Conservation (phyloP, 371 early-diverging fungal species). For the Apophysomyces ossiformis region DNA sequence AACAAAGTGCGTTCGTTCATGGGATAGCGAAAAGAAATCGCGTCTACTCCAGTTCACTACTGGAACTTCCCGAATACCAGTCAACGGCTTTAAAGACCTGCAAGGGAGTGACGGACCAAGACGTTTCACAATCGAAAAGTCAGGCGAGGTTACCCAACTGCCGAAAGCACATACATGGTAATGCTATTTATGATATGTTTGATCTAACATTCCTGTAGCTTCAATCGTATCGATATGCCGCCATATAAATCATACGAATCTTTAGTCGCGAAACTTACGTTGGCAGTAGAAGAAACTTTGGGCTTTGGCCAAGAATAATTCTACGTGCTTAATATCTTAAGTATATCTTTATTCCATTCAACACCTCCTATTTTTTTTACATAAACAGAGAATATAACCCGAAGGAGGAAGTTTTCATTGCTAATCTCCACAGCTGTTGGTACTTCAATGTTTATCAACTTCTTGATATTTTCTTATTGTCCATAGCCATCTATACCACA, state of each 20-base stretch:
- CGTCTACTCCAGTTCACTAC: slow-evolving; percentile 98
- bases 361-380: not conserved
- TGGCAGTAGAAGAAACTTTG: slow-evolving; percentile 94
- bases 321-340: not conserved
- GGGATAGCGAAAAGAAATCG: slow-evolving; percentile 94
- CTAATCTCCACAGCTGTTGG: no score
- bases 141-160: slow-evolving; percentile 80
- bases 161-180: slow-evolving; percentile 97
- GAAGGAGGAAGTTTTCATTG: no score
- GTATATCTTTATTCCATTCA: not conserved
- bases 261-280: slow-evolving; percentile 80
- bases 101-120: slow-evolving; percentile 97
- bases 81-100: slow-evolving; percentile 98
- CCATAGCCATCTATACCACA: no score
- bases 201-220: slow-evolving; percentile 50
- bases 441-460: no score
- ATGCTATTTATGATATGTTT: slow-evolving; percentile 12
- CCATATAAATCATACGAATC: slow-evolving; percentile 78
- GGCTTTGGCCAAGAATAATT: slow-evolving; percentile 83
- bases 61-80: slow-evolving; percentile 97
- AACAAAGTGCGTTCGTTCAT: slow-evolving; percentile 72
- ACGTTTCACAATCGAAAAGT: slow-evolving; percentile 95
- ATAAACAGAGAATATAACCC: no score
- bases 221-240: slow-evolving; percentile 96
- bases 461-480: no score